Evolutionary conservation across 768 basidiomycete species (phyloP).

Genomic region (Termitomyces sp.): DNA sequence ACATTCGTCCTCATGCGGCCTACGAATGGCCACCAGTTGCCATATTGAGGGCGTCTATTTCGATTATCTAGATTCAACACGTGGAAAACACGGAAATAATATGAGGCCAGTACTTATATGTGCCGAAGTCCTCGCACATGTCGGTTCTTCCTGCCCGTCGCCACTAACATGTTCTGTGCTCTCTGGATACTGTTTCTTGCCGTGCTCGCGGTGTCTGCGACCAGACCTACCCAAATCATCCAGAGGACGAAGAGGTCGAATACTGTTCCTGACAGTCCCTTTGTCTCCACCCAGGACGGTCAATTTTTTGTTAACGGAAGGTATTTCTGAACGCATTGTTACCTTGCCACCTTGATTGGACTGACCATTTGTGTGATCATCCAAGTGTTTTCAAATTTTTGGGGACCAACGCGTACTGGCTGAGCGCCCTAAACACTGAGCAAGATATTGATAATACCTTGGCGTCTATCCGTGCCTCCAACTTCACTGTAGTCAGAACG

Average conservation of each 20-base stretch:
- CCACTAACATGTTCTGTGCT: slow-evolving; percentile 33
- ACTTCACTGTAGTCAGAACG: slow-evolving; percentile 58
- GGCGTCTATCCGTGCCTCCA: slow-evolving; percentile 52
- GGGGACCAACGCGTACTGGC: slow-evolving; percentile 70
- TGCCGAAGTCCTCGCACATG: slow-evolving; percentile 9
- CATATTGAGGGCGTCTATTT: background rate
- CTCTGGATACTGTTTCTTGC: slow-evolving; percentile 29
- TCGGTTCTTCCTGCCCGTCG: slow-evolving; percentile 20
- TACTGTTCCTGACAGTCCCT: slow-evolving; percentile 30
- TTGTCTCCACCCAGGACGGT: slow-evolving; percentile 43
- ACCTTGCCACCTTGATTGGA: background rate
- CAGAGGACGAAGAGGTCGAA: slow-evolving; percentile 24
- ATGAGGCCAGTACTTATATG: slow-evolving; percentile 10
- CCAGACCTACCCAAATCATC: slow-evolving; percentile 30
- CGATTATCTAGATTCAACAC: slow-evolving; percentile 12
- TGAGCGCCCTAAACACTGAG: slow-evolving; percentile 50
- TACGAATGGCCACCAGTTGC: background rate
- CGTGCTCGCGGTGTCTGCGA: slow-evolving; percentile 33
- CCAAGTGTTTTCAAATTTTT: slow-evolving; percentile 28
- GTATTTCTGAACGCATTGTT: slow-evolving; percentile 23
- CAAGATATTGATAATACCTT: slow-evolving; percentile 59
- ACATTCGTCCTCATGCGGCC: background rate
- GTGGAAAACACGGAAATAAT: slow-evolving; percentile 20
- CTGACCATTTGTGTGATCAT: slow-evolving; percentile 5
- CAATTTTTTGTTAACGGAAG: slow-evolving; percentile 57